Evolutionary conservation across 1,139 yeast species (phyloP).

Genomic region (Suhomyces bribrorum): DNA sequence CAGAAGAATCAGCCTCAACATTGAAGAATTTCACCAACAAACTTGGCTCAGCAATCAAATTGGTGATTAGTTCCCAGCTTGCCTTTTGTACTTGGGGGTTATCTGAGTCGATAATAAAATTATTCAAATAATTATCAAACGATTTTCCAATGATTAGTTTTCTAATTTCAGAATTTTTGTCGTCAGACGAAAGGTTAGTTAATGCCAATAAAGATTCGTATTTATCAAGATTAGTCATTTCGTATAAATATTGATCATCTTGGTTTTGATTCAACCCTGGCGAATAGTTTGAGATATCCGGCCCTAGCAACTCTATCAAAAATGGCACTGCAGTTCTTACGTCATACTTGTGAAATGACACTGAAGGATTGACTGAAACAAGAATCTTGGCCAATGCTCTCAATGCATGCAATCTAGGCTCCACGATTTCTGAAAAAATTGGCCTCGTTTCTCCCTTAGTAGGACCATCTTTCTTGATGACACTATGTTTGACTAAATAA

Average conservation of each 20-base stretch:
- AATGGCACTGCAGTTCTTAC: slow-evolving; percentile 47
- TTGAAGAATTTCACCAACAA: slow-evolving; percentile 54
- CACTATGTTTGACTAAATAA: slow-evolving; percentile 38
- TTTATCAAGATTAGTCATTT: slow-evolving; percentile 38
- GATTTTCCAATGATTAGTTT: slow-evolving; percentile 35
- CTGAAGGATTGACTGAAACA: slow-evolving; percentile 41
- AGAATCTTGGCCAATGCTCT: slow-evolving; percentile 46
- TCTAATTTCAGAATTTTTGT: slow-evolving; percentile 28
- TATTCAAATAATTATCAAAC: slow-evolving; percentile 35
- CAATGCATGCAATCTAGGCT: slow-evolving; percentile 29
- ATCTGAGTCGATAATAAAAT: slow-evolving; percentile 43
- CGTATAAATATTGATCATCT: slow-evolving; percentile 23
- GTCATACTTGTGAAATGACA: slow-evolving; percentile 44
- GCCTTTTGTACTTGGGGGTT: slow-evolving; percentile 42
- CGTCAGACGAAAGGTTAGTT: slow-evolving; percentile 44
- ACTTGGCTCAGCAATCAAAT: slow-evolving; percentile 45
- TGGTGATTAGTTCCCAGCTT: slow-evolving; percentile 50
- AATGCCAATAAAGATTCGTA: slow-evolving; percentile 50
- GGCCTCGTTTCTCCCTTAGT: slow-evolving; percentile 25
- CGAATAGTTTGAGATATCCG: slow-evolving; percentile 27
- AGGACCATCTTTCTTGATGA: slow-evolving; percentile 16
- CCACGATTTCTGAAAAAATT: slow-evolving; percentile 16
- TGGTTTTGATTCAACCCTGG: slow-evolving; percentile 12
- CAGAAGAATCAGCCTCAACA: slow-evolving; percentile 23
- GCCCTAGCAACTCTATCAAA: slow-evolving; percentile 47